These are phyloP conservation scores for Ganoderma lucidum DNA, from an alignment of 1,284 basidiomycete species.

Conservation along the genomic window DNA sequence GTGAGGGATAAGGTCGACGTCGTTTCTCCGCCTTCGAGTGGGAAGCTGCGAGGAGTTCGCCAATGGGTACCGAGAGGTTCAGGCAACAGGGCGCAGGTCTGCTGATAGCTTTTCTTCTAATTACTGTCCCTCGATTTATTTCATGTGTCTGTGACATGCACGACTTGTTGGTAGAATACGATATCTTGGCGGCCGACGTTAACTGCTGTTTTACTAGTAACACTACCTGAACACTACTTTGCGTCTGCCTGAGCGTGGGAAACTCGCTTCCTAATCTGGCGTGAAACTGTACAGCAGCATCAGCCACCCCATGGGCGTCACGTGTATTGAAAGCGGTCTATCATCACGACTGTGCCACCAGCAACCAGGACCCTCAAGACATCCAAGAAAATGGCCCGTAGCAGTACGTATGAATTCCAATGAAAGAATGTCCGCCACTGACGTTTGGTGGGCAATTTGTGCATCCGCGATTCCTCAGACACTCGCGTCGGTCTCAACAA, in stretches of 20 bases:
- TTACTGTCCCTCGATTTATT: constrained; percentile 24
- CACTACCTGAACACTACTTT: no score
- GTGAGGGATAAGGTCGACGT: constrained; percentile 14
- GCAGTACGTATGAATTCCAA: constrained; percentile 54
- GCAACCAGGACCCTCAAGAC: constrained; percentile 62
- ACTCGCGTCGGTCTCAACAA: constrained; percentile 92
- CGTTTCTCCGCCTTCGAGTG: constrained; percentile 32
- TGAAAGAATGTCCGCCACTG: constrained; percentile 15
- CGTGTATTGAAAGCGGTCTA: constrained; percentile 33
- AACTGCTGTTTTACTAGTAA: not conserved
- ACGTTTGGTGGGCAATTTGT: constrained; percentile 9
- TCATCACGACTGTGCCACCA: constrained; percentile 34
- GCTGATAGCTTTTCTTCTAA: constrained; percentile 24
- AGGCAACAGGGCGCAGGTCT: constrained; percentile 31
- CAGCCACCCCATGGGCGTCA: constrained; percentile 45
- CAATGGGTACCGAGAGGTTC: constrained; percentile 48
- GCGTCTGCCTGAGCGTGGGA: not conserved
- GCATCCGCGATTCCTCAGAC: constrained; percentile 58
- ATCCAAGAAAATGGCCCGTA: constrained; percentile 73
- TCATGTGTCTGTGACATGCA: not conserved
- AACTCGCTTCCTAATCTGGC: constrained; percentile 11
- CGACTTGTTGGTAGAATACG: constrained; percentile 13
- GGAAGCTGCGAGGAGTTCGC: constrained; percentile 58
- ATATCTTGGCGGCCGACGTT: not conserved
- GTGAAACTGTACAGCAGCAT: constrained; percentile 52